Percentiles rank a stretch among this genome's conserved stretches.
Conservation (phyloP, 176 grass and related monocot genomes). For the Bolboschoenus planiculmis region DNA sequence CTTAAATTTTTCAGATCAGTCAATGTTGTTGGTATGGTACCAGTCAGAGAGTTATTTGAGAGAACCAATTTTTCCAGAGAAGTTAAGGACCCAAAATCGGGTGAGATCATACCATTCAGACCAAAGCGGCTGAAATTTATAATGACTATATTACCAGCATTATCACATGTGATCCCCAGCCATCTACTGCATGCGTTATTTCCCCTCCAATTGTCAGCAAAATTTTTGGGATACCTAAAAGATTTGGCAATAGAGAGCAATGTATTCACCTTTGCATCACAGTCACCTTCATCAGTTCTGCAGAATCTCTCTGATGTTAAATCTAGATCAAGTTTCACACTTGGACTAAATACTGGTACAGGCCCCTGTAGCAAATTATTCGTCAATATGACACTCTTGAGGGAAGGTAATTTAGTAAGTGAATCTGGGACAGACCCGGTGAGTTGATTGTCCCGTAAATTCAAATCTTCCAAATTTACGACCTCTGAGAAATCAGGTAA, state of each 20-base stretch:
- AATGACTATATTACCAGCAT: slow-evolving; percentile 28
- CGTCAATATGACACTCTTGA: slow-evolving; percentile 36
- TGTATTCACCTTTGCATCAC: slow-evolving; percentile 52
- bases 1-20: slow-evolving; percentile 34
- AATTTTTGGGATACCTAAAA: slow-evolving; percentile 43
- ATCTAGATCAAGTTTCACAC: background rate
- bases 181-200: slow-evolving; percentile 52
- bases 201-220: slow-evolving; percentile 45
- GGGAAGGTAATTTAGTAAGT: slow-evolving; percentile 37
- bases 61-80: slow-evolving; percentile 40
- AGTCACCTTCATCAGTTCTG: slow-evolving; percentile 27
- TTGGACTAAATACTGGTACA: slow-evolving; percentile 16
- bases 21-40: slow-evolving; percentile 46
- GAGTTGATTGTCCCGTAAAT: slow-evolving; percentile 67
- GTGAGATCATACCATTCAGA: slow-evolving; percentile 53
- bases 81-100: slow-evolving; percentile 45
- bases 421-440: slow-evolving; percentile 47
- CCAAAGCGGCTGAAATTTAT: slow-evolving; percentile 34
- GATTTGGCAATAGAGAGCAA: slow-evolving; percentile 60
- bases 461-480: slow-evolving; percentile 29
- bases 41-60: slow-evolving; percentile 60
- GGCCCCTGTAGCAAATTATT: slow-evolving; percentile 79
- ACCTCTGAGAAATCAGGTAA: slow-evolving; percentile 56
- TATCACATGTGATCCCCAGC: slow-evolving; percentile 31
- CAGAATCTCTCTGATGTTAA: slow-evolving; percentile 39